Percentiles rank a stretch among this genome's conserved stretches.
Evolutionary conservation across 2,329 filamentous ascomycete species (phyloP).

Genomic region (Sporothrix brunneoviolacea): DNA sequence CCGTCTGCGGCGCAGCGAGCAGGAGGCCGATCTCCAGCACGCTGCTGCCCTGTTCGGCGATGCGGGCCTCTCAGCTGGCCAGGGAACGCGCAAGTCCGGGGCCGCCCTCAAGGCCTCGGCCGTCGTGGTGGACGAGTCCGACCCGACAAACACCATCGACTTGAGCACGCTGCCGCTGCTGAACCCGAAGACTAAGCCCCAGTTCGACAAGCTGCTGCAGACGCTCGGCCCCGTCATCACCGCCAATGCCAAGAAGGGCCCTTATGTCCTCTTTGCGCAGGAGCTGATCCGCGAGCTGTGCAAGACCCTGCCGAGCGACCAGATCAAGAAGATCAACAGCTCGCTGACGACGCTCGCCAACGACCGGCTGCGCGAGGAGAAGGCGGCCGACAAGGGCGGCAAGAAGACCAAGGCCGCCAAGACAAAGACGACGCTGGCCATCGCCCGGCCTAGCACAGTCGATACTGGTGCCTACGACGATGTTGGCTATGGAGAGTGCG

Average conservation of each 20-base stretch:
- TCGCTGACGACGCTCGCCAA: conserved; percentile 84
- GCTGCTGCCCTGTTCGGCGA: conserved; percentile 87
- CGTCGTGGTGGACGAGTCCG: conserved; percentile 62
- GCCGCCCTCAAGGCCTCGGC: conserved; percentile 48
- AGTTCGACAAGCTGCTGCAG: conserved; percentile 75
- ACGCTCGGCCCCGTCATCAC: conserved; percentile 72
- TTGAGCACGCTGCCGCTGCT: conserved; percentile 75
- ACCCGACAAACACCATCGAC: conserved; percentile 75
- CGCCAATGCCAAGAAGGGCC: conserved; percentile 74
- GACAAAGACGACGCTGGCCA: conserved; percentile 80
- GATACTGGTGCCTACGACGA: conserved; percentile 73
- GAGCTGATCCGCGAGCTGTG: conserved; percentile 84
- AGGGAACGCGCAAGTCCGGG: conserved; percentile 62
- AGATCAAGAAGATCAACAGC: conserved; percentile 94
- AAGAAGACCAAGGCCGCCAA: conserved; percentile 98
- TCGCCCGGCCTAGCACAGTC: conserved; percentile 51
- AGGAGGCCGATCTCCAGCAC: conserved; percentile 81
- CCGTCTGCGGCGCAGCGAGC: conserved; percentile 70
- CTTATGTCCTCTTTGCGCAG: conserved; percentile 83
- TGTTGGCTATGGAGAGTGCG: conserved; percentile 69
- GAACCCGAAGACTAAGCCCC: conserved; percentile 78
- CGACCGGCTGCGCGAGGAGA: conserved; percentile 98
- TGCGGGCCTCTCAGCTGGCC: conserved; percentile 61
- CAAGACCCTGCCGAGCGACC: conserved; percentile 81
- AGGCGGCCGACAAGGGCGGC: conserved; percentile 82